Base-by-base conservation (phyloP, 306 rosid species). In the Castanopsis chinensis region DNA sequence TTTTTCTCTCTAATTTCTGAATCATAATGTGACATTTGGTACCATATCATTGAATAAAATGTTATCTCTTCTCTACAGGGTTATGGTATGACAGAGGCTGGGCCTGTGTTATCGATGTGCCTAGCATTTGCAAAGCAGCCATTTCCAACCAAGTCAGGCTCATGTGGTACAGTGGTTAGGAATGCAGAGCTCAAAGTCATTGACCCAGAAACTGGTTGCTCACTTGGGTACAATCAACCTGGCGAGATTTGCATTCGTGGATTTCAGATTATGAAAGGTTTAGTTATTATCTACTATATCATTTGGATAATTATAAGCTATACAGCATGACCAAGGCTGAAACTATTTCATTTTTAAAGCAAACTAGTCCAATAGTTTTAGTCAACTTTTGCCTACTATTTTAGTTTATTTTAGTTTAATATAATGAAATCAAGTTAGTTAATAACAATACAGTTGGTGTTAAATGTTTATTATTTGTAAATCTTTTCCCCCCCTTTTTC, bases 41-140 rank as follows among this genome's bases (percentile, higher is more conserved):
- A 0, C 15, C 17, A 49, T 13, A 49, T 49, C 3, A 49, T 49
- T 13, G 53, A 49, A 25, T 12, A 11, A 23, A 20, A 25, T 12
- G 15, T 52, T 4, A 6, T 18, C 9, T 13, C 1, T 18, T 14
- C 25, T 55, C 0, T 72, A 35, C 41, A 94, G 97, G 97, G 99
- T 0, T 94, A 94, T 33, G 99, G 99, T 13, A 94, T 94, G 99
- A 94, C 99, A 1, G 99, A 94, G 82, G 99, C 99, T 1, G 99
- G 99, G 12, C 97, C 99, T 0, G 97, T 92, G 56, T 52, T 94
- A 6, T 83, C 97, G 3, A 92, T 92, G 97, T 88, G 92, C 65
- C 55, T 86, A 41, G 89, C 86, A 1, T 92, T 92, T 61, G 99
- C 99, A 37, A 91, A 86, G 86, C 80, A 92, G 15, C 86, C 97